Evolutionary conservation across 352 stramenopile genomes (phyloP).

Genomic region (Pythium guiyangense): DNA sequence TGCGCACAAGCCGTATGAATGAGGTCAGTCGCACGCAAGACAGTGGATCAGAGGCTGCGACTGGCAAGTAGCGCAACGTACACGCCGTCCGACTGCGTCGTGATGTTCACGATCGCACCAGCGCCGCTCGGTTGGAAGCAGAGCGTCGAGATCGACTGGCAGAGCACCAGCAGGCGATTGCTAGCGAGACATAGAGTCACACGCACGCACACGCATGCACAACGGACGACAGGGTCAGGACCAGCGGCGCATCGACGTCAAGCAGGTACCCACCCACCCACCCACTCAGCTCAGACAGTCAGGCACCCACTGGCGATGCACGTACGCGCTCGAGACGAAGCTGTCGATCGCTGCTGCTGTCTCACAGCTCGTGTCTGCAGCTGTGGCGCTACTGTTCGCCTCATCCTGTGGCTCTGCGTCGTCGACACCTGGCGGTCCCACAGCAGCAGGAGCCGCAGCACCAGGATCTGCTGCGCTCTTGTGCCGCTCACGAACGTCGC

Average conservation of each 20-base stretch:
- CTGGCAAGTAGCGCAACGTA: slow-evolving; percentile 3
- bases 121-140: slow-evolving; percentile 20
- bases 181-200: slow-evolving; percentile 8
- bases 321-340: slow-evolving; percentile 10
- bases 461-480: slow-evolving; percentile 6
- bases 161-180: slow-evolving; percentile 24
- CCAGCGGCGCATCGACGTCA: no score
- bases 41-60: background rate
- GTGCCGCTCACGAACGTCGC: slow-evolving; percentile 11
- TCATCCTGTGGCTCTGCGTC: background rate
- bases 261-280: no score
- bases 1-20: background rate
- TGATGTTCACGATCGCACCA: slow-evolving; percentile 28
- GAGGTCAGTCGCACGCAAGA: background rate
- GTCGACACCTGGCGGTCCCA: slow-evolving; percentile 1
- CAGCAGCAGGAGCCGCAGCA: background rate
- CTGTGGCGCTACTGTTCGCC: no score
- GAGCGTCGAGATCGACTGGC: slow-evolving; percentile 17
- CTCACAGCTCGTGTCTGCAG: background rate
- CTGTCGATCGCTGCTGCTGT: background rate
- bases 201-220: background rate
- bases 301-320: background rate
- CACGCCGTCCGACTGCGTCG: slow-evolving; percentile 13
- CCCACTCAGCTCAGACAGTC: background rate
- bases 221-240: slow-evolving; percentile 1